Evolutionary conservation across 129 eudicot species (phyloP), one percentile per base, ranked within the genome.

Genomic region (Escallonia rubra): DNA sequence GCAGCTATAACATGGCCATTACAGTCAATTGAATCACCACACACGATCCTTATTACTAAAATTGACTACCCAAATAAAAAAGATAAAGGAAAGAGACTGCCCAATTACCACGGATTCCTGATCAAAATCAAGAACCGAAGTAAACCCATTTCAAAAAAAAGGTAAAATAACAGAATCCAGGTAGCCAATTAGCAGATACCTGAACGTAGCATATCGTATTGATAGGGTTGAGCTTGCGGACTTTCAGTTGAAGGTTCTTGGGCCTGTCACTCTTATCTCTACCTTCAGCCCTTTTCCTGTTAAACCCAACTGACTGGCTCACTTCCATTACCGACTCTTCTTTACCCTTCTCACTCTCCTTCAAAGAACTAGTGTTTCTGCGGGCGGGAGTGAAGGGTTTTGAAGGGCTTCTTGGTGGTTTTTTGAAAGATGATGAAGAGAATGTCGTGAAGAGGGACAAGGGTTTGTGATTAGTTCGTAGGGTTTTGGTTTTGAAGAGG

Each of bases 131-230:
- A 54, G 6, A 54, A n/a, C 6, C 13, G 11, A 54, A 54, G 8
- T 54, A n/a, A 13, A n/a, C 55, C 15, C 43, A 47, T 9, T 1
- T n/a, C 5, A 34, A 48, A 3, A 63, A 63, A 64, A 47, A n/a
- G 7, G 43, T 10, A 66, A 58, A 23, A 23, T 23, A 23, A 23
- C 34, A 23, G 34, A 23, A 23, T 1, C 48, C 41, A 59, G 8
- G 40, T 11, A n/a, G 38, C 55, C 55, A 43, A 8, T 4, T 50
- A 14, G 34, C 16, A 65, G 15, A 15, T 75, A 89, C 96, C 97
- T 90, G 97, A 59, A 88, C 91, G 75, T 88, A 88, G 23, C 80
- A 81, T 47, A 78, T 81, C 49, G 95, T 92, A 80, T 82, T 91
- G 39, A 76, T 81, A 76, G 91, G 91, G 69, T 92, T 86, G 4